phyloP scores from a whole-genome alignment of 2,329 filamentous ascomycete genomes.

The Nemania bipapillata region DNA sequence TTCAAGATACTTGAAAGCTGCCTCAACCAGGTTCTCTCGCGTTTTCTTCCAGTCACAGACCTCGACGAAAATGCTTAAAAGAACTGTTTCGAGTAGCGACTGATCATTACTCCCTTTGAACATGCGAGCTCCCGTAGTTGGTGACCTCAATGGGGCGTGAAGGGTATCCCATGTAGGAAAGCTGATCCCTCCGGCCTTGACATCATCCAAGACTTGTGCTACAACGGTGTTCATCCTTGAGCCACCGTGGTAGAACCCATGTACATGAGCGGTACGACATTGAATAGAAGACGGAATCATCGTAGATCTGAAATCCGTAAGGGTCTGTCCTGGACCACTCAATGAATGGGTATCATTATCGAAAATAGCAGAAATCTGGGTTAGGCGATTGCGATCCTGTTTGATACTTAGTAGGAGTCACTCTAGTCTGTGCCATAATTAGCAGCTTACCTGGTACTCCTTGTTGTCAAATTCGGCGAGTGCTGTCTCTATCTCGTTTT shows the following conservation, averaged over 20 bases:
- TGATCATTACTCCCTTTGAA: slow-evolving; percentile 1
- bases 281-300: slow-evolving; percentile 20
- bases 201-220: slow-evolving; percentile 16
- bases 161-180: slow-evolving; percentile 33
- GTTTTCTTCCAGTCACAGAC: slow-evolving; percentile 34
- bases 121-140: slow-evolving; percentile 27
- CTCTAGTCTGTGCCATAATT: not conserved
- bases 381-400: not conserved
- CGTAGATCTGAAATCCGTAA: slow-evolving; percentile 20
- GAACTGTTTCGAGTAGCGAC: slow-evolving; percentile 30
- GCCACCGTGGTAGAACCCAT: slow-evolving; percentile 33
- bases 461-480: slow-evolving; percentile 7
- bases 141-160: slow-evolving; percentile 21
- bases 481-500: slow-evolving; percentile 1
- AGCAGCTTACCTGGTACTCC: slow-evolving; percentile 1
- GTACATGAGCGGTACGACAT: slow-evolving; percentile 27
- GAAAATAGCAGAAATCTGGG: slow-evolving; percentile 27
- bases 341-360: slow-evolving; percentile 26
- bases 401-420: not conserved
- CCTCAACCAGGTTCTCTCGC: slow-evolving; percentile 12
- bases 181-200: slow-evolving; percentile 16
- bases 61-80: slow-evolving; percentile 30
- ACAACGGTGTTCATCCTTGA: slow-evolving; percentile 13
- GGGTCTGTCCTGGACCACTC: slow-evolving; percentile 21
- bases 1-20: slow-evolving; percentile 2